phyloP scores from a whole-genome alignment of 768 basidiomycete species.

The Podaxis carcinomalis region DNA sequence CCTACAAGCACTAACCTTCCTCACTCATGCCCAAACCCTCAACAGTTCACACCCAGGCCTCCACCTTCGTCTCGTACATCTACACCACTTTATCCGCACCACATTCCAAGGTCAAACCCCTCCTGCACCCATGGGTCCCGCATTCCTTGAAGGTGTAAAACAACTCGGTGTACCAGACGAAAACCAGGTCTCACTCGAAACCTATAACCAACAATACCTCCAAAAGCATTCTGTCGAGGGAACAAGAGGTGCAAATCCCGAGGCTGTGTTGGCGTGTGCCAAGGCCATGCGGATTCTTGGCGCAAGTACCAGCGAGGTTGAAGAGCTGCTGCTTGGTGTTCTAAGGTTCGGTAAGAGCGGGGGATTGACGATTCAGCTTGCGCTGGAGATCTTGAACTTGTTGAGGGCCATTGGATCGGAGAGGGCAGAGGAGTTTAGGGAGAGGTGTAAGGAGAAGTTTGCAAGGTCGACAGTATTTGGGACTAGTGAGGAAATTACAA shows the following conservation, averaged over 20 bases:
- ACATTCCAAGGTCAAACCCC: conserved; percentile 45
- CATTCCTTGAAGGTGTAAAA: conserved; percentile 44
- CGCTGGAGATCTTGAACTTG: conserved; percentile 39
- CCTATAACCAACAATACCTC: conserved; percentile 72
- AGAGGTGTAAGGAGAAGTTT: conserved; percentile 49
- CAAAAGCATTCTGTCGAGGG: conserved; percentile 45
- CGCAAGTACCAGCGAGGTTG: conserved; percentile 54
- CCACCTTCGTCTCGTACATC: conserved; percentile 66
- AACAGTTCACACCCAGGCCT: conserved; percentile 59
- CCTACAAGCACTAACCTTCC: conserved; percentile 70
- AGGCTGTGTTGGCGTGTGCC: conserved; percentile 61
- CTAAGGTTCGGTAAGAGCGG: conserved; percentile 33
- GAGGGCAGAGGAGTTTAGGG: conserved; percentile 58
- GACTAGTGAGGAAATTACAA: conserved; percentile 42
- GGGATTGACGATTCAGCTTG: conserved; percentile 37
- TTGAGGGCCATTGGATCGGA: conserved; percentile 51
- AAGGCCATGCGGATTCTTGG: conserved; percentile 46
- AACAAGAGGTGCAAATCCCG: conserved; percentile 17
- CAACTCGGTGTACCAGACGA: conserved; percentile 37
- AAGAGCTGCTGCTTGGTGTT: conserved; percentile 48
- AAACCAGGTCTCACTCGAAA: conserved; percentile 50
- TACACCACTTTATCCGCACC: conserved; percentile 22
- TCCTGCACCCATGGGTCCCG: conserved; percentile 41
- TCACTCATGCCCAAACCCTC: conserved; percentile 51
- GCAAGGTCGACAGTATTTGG: conserved; percentile 66